Percentiles rank a stretch among this genome's conserved stretches.
These are phyloP conservation scores for Vanilla planifolia DNA, from an alignment of 106 monocot species.

Conservation along the genomic window DNA sequence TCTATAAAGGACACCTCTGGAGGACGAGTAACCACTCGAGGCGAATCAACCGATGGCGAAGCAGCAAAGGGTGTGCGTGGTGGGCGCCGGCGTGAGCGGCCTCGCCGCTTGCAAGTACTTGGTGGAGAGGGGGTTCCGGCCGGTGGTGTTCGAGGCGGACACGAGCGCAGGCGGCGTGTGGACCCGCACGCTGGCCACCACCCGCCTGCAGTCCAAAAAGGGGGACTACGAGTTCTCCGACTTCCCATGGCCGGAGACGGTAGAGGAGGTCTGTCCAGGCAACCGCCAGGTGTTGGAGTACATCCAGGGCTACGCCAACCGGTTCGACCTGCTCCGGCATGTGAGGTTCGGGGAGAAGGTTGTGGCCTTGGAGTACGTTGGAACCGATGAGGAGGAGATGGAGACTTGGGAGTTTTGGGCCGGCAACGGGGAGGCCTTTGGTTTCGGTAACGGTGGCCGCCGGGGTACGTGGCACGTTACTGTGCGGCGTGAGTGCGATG, in stretches of 20 bases:
- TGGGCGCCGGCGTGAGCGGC: conserved; percentile 60
- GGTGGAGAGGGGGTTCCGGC: conserved; percentile 26
- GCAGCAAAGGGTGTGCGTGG: conserved; percentile 31
- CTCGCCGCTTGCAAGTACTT: conserved; percentile 35
- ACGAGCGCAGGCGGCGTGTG: conserved; percentile 40
- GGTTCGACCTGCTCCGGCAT: conserved; percentile 19
- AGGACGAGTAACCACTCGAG: too few species aligned
- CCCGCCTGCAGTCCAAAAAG: conserved; percentile 42
- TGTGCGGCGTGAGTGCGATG: conserved; percentile 3
- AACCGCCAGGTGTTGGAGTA: conserved; percentile 31
- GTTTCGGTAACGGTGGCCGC: conserved; percentile 2
- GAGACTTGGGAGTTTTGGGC: conserved; percentile 34
- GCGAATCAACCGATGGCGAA: too few species aligned
- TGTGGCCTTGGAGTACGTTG: conserved; percentile 28
- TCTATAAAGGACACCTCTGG: too few species aligned
- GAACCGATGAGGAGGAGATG: conserved; percentile 24
- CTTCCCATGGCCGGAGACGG: conserved; percentile 37
- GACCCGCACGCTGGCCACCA: conserved; percentile 23
- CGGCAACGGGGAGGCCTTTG: conserved; percentile 31
- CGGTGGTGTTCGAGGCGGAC: conserved; percentile 35
- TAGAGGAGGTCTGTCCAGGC: conserved; percentile 20
- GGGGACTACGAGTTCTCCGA: conserved; percentile 36
- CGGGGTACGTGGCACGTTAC: conserved; percentile 29
- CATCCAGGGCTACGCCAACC: conserved; percentile 27
- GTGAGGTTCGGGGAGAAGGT: conserved; percentile 28